Percentiles rank a stretch among this genome's conserved stretches.
These are phyloP conservation scores for Collybiopsis confluens DNA, from an alignment of 768 basidiomycete species.

Conservation along the genomic window DNA sequence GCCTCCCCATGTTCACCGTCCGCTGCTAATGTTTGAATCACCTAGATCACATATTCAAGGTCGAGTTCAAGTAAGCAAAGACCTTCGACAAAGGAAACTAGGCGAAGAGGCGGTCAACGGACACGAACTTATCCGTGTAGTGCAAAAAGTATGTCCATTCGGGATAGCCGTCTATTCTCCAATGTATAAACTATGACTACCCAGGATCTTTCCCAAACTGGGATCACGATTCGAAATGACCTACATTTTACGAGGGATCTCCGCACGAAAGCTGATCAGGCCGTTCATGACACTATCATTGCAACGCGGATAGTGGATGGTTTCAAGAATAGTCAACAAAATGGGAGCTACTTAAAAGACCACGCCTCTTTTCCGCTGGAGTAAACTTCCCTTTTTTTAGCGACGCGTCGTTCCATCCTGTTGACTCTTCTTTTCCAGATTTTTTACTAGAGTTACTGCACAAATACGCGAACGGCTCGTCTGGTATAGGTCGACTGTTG, in stretches of 20 bases:
- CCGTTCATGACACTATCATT: conserved; percentile 76
- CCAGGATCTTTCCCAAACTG: conserved; percentile 63
- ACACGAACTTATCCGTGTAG: conserved; percentile 59
- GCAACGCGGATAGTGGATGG: conserved; percentile 76
- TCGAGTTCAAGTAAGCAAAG: conserved; percentile 75
- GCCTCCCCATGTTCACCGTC: not conserved
- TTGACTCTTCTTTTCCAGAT: conserved; percentile 34
- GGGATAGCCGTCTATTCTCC: not conserved
- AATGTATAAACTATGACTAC: not conserved
- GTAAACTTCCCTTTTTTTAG: conserved; percentile 34
- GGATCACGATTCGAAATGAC: conserved; percentile 64
- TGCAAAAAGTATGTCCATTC: conserved; percentile 53
- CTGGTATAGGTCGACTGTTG: conserved; percentile 80
- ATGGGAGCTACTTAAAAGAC: conserved; percentile 67
- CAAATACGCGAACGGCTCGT: conserved; percentile 68
- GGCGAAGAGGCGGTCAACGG: conserved; percentile 73
- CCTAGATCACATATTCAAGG: conserved; percentile 68
- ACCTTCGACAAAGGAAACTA: conserved; percentile 70
- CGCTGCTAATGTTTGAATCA: conserved; percentile 10
- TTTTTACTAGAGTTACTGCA: conserved; percentile 66
- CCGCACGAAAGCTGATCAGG: conserved; percentile 70
- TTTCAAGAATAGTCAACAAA: conserved; percentile 70
- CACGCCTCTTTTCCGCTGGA: conserved; percentile 81
- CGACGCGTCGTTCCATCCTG: not conserved
- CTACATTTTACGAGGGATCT: conserved; percentile 63